Evolutionary conservation across 1,284 basidiomycete species (phyloP), one percentile per base, ranked within the genome.

Genomic region (Sporisorium iseilematis-ciliati): DNA sequence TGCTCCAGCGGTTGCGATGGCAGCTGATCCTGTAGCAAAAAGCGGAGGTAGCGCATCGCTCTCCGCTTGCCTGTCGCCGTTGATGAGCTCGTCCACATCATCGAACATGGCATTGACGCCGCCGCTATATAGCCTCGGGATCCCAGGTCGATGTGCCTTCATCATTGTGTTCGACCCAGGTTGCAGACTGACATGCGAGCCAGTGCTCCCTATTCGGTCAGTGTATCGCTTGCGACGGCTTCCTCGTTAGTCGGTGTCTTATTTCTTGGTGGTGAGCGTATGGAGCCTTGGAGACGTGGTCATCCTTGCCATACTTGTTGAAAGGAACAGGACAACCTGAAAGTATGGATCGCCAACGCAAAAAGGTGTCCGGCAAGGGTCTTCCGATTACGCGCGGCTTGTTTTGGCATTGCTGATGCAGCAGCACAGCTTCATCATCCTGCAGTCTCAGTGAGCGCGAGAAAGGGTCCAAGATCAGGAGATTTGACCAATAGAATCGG

Each of bases 101-200:
- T 71, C 68, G 29, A 71, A 71, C 41, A 71, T 57, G 43, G 63
- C 58, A 43, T 65, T 71, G 18, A 40, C 33, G 2, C 63, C 51
- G 2, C 59, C 59, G 31, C 68, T 71, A 48, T 71, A 55, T 5
- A 71, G 50, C 35, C 68, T 57, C 14, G 58, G 68, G n/a, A 57
- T 49, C 7, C 50, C 49, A 7, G 68, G 68, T 41, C 63, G 41
- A 18, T 61, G 63, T 38, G 59, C 52, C 52, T 62, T 71, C 25
- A 71, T 54, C 68, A 71, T 71, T 11, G 18, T 52, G 43, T 0
- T 6, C n/a, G 1, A 5, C 20, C 23, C 10, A 3, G 45, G 23
- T 25, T 25, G 48, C 14, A 49, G 48, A 20, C n/a, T 31, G 48
- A 29, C 48, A 49, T 45, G 42, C 42, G 42, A 25, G 31, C n/a